Conservation (phyloP, 768 basidiomycete genomes). For the Roridomyces roridus region DNA sequence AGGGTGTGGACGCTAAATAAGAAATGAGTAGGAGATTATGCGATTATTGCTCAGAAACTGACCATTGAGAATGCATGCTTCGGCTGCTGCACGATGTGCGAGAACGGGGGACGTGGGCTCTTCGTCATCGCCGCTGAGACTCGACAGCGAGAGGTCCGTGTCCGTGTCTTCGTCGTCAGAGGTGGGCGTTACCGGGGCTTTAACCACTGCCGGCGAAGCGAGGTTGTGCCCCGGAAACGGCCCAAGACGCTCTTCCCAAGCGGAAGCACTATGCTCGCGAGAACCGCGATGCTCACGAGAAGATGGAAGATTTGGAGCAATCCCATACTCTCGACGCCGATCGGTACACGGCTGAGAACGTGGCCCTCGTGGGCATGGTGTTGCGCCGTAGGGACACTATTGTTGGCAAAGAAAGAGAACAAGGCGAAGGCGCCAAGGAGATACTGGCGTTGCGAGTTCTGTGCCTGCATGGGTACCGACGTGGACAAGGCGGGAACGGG, state of each 20-base stretch:
- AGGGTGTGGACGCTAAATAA: constrained; percentile 8
- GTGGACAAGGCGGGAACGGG: constrained; percentile 31
- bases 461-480: constrained; percentile 24
- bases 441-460: constrained; percentile 58
- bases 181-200: neutral
- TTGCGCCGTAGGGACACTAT: constrained; percentile 50
- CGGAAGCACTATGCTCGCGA: constrained; percentile 55
- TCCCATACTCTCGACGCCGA: constrained; percentile 41
- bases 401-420: constrained; percentile 87
- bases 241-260: constrained; percentile 36
- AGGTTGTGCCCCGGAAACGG: constrained; percentile 8
- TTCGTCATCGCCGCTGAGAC: constrained; percentile 11
- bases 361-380: constrained; percentile 63
- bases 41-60: constrained; percentile 12
- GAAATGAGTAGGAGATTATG: neutral
- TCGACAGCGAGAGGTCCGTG: constrained; percentile 18
- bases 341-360: constrained; percentile 50
- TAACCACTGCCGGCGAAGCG: neutral
- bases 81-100: constrained; percentile 11
- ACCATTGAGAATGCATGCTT: constrained; percentile 42
- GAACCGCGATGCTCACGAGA: constrained; percentile 65
- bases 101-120: neutral
- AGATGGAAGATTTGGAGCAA: constrained; percentile 72
- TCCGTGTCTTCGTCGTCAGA: constrained; percentile 15
- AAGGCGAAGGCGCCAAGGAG: constrained; percentile 84